Evolutionary conservation across 176 grass and related monocot species (phyloP), one percentile per base, ranked within the genome.

Genomic region (Bromus sterilis): DNA sequence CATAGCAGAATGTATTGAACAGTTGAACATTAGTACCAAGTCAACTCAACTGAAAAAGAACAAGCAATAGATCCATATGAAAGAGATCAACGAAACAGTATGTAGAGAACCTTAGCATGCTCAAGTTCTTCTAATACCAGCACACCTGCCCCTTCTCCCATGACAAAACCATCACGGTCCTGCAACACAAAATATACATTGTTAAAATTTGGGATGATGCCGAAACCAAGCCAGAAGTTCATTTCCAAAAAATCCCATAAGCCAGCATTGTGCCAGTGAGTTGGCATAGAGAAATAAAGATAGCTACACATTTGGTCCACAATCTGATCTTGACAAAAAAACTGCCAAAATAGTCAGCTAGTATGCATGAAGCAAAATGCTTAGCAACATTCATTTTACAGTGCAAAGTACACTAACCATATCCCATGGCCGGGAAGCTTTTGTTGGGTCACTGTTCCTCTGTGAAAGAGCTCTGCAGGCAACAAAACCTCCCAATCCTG

Each of bases 351-450:
- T 4, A 71, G 41, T 39, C 6, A 8, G 1, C 69, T 46, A 86
- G 60, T 48, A 62, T 4, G 9, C 70, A 76, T 69, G 66, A 44
- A 83, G n/a, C 4, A 79, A 74, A 83, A 56, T 24, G 11, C 56
- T 73, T 79, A 35, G 28, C 10, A 83, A 39, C 29, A 21, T 75
- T 59, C 59, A 75, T 15, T 80, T 31, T 33, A 37, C 24, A 40
- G 3, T 6, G 7, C 30, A 67, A 85, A 71, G 64, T 78, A 60
- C 59, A 89, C 93, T 80, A 71, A 99, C 97, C 83, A 77, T 85
- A 93, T 99, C 97, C 97, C 97, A 99, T 31, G 97, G 97, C 0
- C 97, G 86, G 30, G 97, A 99, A 89, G 97, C 97, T 89, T 95
- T 96, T 10, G 97, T 93, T 36, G 97, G 97, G 82, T 96, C 93